Evolutionary conservation across 192 early-diverging fungal genomes (phyloP).

Genomic region (Mortierella hygrophila): DNA sequence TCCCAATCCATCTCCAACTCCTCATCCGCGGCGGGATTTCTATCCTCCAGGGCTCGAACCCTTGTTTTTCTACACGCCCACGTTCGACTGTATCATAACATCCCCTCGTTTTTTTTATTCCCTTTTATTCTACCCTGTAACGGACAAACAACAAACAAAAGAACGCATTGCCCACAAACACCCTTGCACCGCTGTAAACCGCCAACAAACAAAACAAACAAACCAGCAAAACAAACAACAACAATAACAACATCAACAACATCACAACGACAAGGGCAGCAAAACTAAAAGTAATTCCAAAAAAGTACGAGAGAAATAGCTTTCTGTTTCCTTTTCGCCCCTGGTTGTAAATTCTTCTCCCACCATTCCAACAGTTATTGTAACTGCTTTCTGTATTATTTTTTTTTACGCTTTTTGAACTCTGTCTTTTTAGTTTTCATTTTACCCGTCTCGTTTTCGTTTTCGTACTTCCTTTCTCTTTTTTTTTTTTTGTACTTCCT

Average conservation of each 20-base stretch:
- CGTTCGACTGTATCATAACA: not conserved
- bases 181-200: not conserved
- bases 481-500: not conserved
- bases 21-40: slow-evolving; percentile 4
- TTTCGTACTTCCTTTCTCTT: not conserved
- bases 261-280: not conserved
- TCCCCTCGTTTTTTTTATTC: slow-evolving; percentile 2
- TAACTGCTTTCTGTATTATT: not conserved
- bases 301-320: not conserved
- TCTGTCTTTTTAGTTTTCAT: too few relatives aligned
- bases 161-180: not conserved
- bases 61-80: not conserved
- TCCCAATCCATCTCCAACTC: too few relatives aligned
- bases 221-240: not conserved
- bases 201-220: not conserved
- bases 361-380: not conserved
- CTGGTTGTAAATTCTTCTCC: not conserved
- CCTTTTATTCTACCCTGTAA: not conserved
- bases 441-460: too few relatives aligned
- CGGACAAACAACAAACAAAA: not conserved
- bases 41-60: not conserved
- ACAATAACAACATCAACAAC: not conserved
- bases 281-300: not conserved
- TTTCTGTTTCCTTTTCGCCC: not conserved
- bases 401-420: not conserved